Conservation (phyloP, 768 basidiomycete genomes). For the Lanmaoa pseudosensibilis region DNA sequence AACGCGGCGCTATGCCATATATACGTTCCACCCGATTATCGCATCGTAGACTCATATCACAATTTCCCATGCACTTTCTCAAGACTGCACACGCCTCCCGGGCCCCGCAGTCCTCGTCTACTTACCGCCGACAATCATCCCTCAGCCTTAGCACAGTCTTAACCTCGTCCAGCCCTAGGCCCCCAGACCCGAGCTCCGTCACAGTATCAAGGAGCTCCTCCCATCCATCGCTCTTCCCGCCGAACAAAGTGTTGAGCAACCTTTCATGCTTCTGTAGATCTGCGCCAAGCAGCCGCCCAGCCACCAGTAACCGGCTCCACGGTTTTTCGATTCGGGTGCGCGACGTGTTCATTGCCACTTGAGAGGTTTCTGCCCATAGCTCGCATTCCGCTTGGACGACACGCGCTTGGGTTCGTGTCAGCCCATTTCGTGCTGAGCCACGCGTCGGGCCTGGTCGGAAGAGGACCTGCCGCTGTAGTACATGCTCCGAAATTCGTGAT, state of each 20-base stretch:
- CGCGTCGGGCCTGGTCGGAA: slow-evolving; percentile 71
- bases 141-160: slow-evolving; percentile 51
- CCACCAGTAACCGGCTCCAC: slow-evolving; percentile 73
- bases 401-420: slow-evolving; percentile 50
- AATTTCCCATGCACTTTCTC: not conserved
- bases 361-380: slow-evolving; percentile 82
- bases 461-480: slow-evolving; percentile 79
- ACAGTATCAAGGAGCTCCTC: slow-evolving; percentile 45
- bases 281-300: slow-evolving; percentile 63
- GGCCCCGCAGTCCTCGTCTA: not conserved
- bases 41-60: not conserved
- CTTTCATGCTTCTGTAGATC: slow-evolving; percentile 43
- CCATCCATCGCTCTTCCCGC: slow-evolving; percentile 43
- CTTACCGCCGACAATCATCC: slow-evolving; percentile 35
- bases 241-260: slow-evolving; percentile 16
- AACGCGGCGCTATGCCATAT: too few relatives aligned
- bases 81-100: not conserved
- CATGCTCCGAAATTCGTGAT: slow-evolving; percentile 67
- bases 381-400: slow-evolving; percentile 69
- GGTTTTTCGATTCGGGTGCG: slow-evolving; percentile 64
- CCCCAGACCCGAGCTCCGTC: slow-evolving; percentile 57
- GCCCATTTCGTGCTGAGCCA: slow-evolving; percentile 18
- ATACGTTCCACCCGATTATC: not conserved
- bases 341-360: slow-evolving; percentile 49
- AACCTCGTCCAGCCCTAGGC: slow-evolving; percentile 63